Base-by-base conservation (phyloP, 345 rosid genomes). In the Lumnitzera littorea region DNA sequence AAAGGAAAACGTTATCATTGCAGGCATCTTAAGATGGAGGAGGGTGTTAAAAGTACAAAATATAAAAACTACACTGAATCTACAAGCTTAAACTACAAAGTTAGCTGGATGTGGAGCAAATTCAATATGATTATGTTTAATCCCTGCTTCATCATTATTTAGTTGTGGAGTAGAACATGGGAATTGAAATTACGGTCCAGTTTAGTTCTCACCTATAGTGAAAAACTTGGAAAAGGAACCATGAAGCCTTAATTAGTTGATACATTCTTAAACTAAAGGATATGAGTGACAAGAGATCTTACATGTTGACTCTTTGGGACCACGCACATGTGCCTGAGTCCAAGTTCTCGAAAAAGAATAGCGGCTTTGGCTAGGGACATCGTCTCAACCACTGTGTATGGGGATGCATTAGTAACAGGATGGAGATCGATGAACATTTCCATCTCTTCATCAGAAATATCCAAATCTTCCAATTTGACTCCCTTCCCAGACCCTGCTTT, bases 401-500 rank as follows among this genome's bases (percentile, higher is more conserved):
- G 82, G 7, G 89, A 83, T 11, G 91, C 55, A 63, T 84, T 84
- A 0, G 82, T 72, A 50, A 82, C 65, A 4, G 87, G 91, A 62
- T 84, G 84, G 53, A 82, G 87, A 65, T 82, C 87, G 36, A 82
- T 58, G 51, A 76, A 78, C 91, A 84, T 76, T 29, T 84, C 87
- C 84, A 74, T 82, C 56, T 84, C 91, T 41, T 84, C 91, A 23
- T 76, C 80, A 46, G 67, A 15, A 8, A 84, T 64, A 43, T 80
- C 80, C 49, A 82, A 52, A 51, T 82, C 91, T 63, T 82, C 85
- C 56, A 84, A 3, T 63, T 81, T 79, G 29, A 82, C 67, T 23
- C 86, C 91, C 58, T 81, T 86, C 46, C 88, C 91, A 3, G 84
- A 83, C 13, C 91, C 88, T 11, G 83, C 77, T 80, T 86, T 86